Base-by-base conservation (phyloP, 2,329 filamentous ascomycete genomes). In the Aotearoamyces nothofagi region DNA sequence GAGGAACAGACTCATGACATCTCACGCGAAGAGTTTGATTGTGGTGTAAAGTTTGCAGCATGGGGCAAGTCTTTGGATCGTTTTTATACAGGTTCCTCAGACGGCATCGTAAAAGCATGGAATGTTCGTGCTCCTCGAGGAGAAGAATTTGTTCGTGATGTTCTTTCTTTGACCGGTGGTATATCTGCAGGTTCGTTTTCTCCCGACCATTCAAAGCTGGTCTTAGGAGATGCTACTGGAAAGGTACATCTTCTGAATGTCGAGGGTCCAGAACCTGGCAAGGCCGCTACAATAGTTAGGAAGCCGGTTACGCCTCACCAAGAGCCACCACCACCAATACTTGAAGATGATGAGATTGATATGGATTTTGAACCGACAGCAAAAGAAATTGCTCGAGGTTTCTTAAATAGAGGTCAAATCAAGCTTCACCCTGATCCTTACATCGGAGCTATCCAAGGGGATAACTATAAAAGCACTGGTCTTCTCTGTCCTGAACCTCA, bases 51-150 rank as follows among this genome's bases (percentile, higher is more conserved):
- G 41, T 75, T 77, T 38, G 63, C 62, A 0, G 61, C 68, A 4
- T 77, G 70, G 71, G 70, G 67, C 1, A 58, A 54, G 10, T 64
- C 61, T 0, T 46, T 55, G 0, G 65, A 71, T 31, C 58, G 69
- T 0, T 59, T 77, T 24, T 77, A 76, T 38, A 75, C 69, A 0
- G 71, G 70, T 1, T 68, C 66, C 0, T 74, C 70, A 1, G 71
- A 77, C 35, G 71, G 71, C 2, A 55, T 65, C 0, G 56, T 77
- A 10, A 74, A 69, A 34, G 66, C 69, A 2, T 77, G 71, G 71
- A 68, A 75, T 36, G 50, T 76, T 6, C 61, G 65, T 7, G 38
- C 37, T 23, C 54, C 55, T 24, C 42, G 27, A 28, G 49, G 38
- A 15, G 45, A 52, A 29, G 63, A 57, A 0, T 56, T 66, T 24